Conservation (phyloP, 345 rosid genomes). For the Populus tremula region DNA sequence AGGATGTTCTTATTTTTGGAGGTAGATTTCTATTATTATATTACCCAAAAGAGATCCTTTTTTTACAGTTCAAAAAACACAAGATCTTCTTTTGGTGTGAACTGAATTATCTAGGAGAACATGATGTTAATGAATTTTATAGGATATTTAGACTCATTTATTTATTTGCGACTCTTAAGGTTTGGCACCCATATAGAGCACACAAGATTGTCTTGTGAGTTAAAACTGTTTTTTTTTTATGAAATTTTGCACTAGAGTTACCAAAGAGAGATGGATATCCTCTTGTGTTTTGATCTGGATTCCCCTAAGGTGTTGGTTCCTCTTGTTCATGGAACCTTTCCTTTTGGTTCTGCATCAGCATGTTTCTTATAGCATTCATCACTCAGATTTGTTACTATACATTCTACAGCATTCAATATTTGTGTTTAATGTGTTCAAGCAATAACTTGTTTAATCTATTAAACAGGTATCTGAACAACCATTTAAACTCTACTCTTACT, state of each 20-base stretch:
- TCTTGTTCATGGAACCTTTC: not conserved
- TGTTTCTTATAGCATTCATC: not conserved
- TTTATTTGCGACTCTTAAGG: not conserved
- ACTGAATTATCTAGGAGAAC: not conserved
- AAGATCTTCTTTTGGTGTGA: not conserved
- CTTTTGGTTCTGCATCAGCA: not conserved
- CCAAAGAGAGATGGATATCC: not conserved
- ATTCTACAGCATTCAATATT: not conserved
- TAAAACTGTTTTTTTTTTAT: too few species aligned
- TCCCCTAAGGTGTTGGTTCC: not conserved
- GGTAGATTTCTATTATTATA: not conserved
- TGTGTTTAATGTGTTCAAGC: not conserved
- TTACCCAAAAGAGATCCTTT: not conserved
- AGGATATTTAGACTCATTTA: not conserved
- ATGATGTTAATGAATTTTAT: not conserved
- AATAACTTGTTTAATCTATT: constrained; percentile 5
- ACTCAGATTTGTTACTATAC: not conserved
- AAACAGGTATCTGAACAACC: constrained; percentile 65
- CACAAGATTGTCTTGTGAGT: not conserved
- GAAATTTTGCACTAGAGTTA: not conserved
- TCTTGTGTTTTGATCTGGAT: not conserved
- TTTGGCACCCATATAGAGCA: not conserved
- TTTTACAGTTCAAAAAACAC: too few species aligned
- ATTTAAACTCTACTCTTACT: constrained; percentile 59
- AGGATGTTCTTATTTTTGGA: not conserved